phyloP scores from a whole-genome alignment of 768 basidiomycete genomes.

The Xanthoconium stramineum region DNA sequence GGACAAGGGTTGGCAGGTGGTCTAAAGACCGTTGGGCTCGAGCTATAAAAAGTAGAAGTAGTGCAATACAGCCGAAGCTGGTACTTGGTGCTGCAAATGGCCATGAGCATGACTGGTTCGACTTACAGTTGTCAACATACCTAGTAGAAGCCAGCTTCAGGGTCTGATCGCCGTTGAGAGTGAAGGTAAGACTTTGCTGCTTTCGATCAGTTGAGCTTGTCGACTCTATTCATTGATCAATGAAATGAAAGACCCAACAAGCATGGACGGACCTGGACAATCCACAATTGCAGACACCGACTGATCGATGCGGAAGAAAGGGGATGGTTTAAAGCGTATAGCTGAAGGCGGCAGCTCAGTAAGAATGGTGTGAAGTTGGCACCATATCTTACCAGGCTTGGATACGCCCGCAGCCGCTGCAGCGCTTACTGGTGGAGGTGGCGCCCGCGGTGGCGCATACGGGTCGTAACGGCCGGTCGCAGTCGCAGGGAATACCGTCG shows the following conservation, averaged over 20 bases:
- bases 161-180: constrained; percentile 63
- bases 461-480: constrained; percentile 57
- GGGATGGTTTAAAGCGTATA: constrained; percentile 77
- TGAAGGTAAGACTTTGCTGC: constrained; percentile 57
- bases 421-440: constrained; percentile 37
- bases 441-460: constrained; percentile 57
- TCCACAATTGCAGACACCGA: constrained; percentile 62
- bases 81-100: constrained; percentile 52
- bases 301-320: constrained; percentile 71
- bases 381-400: constrained; percentile 27
- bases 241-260: not conserved
- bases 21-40: constrained; percentile 49
- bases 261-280: constrained; percentile 64
- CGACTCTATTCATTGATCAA: constrained; percentile 51
- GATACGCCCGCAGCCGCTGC: constrained; percentile 27
- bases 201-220: constrained; percentile 75
- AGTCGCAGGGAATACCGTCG: constrained; percentile 23
- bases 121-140: constrained; percentile 38
- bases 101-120: constrained; percentile 7
- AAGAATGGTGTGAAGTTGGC: constrained; percentile 3
- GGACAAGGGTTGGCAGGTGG: constrained; percentile 55
- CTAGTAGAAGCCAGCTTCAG: constrained; percentile 53
- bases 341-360: constrained; percentile 36
- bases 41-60: constrained; percentile 68
- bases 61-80: constrained; percentile 90